Conservation (phyloP, 129 eudicot genomes). For the Saposhnikovia divaricata region DNA sequence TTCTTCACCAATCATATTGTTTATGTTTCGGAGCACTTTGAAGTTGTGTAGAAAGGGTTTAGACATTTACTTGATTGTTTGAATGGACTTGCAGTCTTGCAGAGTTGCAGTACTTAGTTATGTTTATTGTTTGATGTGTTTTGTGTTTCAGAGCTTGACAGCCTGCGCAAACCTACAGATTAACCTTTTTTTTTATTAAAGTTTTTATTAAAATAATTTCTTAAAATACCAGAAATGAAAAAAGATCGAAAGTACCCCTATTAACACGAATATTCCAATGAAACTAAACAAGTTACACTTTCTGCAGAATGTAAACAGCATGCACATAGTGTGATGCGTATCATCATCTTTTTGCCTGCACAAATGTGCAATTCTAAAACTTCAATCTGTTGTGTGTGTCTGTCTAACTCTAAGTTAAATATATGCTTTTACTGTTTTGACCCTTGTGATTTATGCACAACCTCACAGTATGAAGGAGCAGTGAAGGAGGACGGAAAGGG, state of each 20-base stretch:
- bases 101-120: too few relatives aligned
- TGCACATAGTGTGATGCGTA: not conserved
- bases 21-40: not conserved
- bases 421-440: not conserved
- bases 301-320: not conserved
- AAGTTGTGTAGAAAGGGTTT: not conserved
- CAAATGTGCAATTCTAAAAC: too few relatives aligned
- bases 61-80: not conserved
- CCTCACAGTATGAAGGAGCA: constrained; percentile 90
- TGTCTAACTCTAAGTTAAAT: not conserved
- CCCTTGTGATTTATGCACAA: not conserved
- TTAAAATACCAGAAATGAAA: not conserved
- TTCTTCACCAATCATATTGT: not conserved
- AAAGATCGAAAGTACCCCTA: not conserved
- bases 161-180: not conserved
- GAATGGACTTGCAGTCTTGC: not conserved
- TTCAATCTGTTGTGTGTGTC: not conserved
- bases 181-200: not conserved
- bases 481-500: constrained; percentile 96
- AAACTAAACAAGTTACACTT: not conserved
- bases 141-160: not conserved
- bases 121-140: not conserved
- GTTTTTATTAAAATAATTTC: not conserved
- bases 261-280: not conserved
- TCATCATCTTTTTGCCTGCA: not conserved